Conservation (phyloP, 192 early-diverging fungal species). For the Obelidium mucronatum region DNA sequence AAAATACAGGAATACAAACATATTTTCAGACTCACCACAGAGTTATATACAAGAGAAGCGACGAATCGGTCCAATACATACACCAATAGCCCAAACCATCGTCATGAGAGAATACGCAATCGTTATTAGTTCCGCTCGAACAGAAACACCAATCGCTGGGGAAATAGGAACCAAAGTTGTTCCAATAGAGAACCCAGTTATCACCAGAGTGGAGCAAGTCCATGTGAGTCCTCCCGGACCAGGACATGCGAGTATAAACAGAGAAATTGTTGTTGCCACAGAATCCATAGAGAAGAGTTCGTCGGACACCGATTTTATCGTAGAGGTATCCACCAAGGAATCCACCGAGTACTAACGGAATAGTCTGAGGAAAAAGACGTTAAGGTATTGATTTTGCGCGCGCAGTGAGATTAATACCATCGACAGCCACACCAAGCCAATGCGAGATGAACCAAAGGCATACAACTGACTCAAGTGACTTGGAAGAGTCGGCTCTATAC, state of each 20-base stretch:
- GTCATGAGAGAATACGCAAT: constrained; percentile 7
- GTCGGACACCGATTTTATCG: background rate
- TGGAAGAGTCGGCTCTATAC: constrained; percentile 4
- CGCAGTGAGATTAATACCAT: too few relatives aligned
- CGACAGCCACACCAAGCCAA: background rate
- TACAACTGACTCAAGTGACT: background rate
- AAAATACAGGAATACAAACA: too few relatives aligned
- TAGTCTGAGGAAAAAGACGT: too few relatives aligned
- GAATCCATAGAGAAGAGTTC: background rate
- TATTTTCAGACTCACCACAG: too few relatives aligned
- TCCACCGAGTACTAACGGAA: background rate
- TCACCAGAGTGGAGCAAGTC: background rate
- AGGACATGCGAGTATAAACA: background rate
- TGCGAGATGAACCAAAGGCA: background rate
- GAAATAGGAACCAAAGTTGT: background rate
- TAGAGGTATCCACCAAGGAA: background rate
- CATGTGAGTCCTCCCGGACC: background rate
- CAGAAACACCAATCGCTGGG: background rate
- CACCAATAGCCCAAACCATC: constrained; percentile 8
- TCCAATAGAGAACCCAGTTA: background rate
- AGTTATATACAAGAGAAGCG: background rate
- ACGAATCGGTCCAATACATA: background rate
- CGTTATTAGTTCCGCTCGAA: background rate
- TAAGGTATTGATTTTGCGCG: too few relatives aligned
- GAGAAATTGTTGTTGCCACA: background rate